These are phyloP conservation scores for Tephrocybe rancida DNA, from an alignment of 768 basidiomycete species.

Conservation along the genomic window DNA sequence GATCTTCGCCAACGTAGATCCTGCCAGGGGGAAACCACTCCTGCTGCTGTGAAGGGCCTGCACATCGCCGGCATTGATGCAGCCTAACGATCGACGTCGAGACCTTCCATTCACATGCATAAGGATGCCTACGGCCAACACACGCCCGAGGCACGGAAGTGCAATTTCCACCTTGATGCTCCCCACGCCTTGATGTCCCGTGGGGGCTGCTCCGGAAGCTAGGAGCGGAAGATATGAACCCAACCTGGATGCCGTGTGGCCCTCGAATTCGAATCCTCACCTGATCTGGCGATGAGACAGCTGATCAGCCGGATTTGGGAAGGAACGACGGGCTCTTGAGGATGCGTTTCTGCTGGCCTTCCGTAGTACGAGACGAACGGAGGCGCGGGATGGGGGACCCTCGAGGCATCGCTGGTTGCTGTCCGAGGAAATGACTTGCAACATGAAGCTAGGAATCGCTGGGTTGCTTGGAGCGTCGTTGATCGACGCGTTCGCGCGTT, in stretches of 20 bases:
- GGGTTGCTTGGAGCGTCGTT: too few species aligned
- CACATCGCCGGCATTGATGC: slow-evolving; percentile 1
- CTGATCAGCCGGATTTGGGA: slow-evolving; percentile 13
- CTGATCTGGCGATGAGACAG: slow-evolving; percentile 5
- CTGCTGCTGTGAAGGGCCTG: neutral
- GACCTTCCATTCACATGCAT: neutral
- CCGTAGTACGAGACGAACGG: slow-evolving; percentile 15
- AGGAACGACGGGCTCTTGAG: neutral
- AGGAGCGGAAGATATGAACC: neutral
- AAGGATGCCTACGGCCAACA: neutral
- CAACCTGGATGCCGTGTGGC: neutral
- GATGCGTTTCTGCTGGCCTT: neutral
- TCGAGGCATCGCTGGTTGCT: neutral
- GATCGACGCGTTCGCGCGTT: too few species aligned
- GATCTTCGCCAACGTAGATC: slow-evolving; percentile 7
- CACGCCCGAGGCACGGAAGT: neutral
- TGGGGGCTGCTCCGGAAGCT: neutral
- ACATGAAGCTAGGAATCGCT: too few species aligned
- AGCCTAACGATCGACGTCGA: slow-evolving; percentile 8
- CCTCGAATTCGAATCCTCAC: neutral
- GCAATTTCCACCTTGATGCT: neutral
- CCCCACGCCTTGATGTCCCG: neutral
- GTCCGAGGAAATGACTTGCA: neutral
- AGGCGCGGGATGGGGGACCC: neutral
- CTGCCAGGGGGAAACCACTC: neutral